Conservation (phyloP, 768 basidiomycete genomes). For the Lentinus brumalis region DNA sequence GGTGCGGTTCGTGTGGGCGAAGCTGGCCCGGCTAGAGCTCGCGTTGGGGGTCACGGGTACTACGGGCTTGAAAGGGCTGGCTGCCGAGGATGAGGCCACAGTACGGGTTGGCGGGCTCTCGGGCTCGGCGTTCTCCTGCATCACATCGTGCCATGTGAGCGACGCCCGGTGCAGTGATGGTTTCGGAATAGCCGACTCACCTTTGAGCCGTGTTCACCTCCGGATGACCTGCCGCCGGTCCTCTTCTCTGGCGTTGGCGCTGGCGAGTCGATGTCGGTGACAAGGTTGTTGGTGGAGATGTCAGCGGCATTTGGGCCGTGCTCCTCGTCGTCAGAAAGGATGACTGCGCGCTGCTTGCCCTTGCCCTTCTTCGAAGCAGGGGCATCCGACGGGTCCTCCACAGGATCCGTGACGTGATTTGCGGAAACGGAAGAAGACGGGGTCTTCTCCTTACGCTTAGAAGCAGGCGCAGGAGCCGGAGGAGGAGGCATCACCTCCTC, state of each 20-base stretch:
- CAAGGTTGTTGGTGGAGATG: slow-evolving; percentile 8
- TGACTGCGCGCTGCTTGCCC: slow-evolving; percentile 25
- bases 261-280: slow-evolving; percentile 10
- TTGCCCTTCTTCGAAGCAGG: slow-evolving; percentile 4
- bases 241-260: slow-evolving; percentile 9
- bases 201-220: slow-evolving; percentile 10
- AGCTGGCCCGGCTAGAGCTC: slow-evolving; percentile 6
- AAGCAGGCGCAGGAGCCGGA: background rate
- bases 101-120: background rate
- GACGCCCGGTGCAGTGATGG: background rate
- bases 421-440: background rate
- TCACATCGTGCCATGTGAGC: background rate
- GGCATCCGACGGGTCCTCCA: background rate
- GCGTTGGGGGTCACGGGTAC: slow-evolving; percentile 4
- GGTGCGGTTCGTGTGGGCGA: slow-evolving; percentile 16
- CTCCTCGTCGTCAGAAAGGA: slow-evolving; percentile 27
- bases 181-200: background rate
- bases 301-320: slow-evolving; percentile 11
- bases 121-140: slow-evolving; percentile 16
- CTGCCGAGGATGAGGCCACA: background rate
- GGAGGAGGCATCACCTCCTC: slow-evolving; percentile 9
- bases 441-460: background rate
- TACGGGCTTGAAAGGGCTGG: slow-evolving; percentile 2
- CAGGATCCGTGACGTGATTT: background rate
- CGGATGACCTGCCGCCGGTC: slow-evolving; percentile 7